Percentiles rank a stretch among this genome's conserved stretches.
Evolutionary conservation across 2,329 filamentous ascomycete genomes (phyloP).

Genomic region (Fusarium sarcochroum): DNA sequence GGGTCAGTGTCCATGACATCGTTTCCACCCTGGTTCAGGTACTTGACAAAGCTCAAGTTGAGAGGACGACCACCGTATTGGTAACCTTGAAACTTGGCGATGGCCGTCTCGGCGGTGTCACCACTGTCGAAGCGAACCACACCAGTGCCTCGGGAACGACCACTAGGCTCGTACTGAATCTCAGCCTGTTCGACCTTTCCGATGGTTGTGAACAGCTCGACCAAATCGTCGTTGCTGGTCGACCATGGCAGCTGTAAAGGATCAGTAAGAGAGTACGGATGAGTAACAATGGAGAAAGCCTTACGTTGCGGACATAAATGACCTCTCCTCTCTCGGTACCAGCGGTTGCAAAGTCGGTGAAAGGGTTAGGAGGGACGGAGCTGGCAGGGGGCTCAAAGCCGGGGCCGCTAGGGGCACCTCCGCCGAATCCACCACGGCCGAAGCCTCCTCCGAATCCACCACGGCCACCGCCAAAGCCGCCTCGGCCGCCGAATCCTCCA

Average conservation of each 20-base stretch:
- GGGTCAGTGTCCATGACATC: constrained; percentile 89
- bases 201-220: constrained; percentile 97
- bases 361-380: constrained; percentile 81
- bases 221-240: constrained; percentile 96
- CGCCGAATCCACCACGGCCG: constrained; percentile 62
- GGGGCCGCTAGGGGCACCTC: constrained; percentile 55
- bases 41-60: constrained; percentile 94
- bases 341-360: constrained; percentile 91
- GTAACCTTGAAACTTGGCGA: constrained; percentile 97
- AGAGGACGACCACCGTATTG: constrained; percentile 96
- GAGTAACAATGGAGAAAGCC: constrained; percentile 53
- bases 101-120: constrained; percentile 91
- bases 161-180: constrained; percentile 98
- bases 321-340: constrained; percentile 85
- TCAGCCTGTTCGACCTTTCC: constrained; percentile 99
- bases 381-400: constrained; percentile 64
- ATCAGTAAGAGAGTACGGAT: constrained; percentile 27
- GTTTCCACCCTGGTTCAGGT: constrained; percentile 76
- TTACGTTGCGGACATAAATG: constrained; percentile 97
- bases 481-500: constrained; percentile 67
- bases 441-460: constrained; percentile 62
- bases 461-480: constrained; percentile 63
- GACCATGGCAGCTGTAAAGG: constrained; percentile 89
- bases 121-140: constrained; percentile 93
- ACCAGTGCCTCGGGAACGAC: constrained; percentile 92